These are phyloP conservation scores for Penicillium palitans DNA, from an alignment of 2,329 filamentous ascomycete genomes.

Conservation along the genomic window DNA sequence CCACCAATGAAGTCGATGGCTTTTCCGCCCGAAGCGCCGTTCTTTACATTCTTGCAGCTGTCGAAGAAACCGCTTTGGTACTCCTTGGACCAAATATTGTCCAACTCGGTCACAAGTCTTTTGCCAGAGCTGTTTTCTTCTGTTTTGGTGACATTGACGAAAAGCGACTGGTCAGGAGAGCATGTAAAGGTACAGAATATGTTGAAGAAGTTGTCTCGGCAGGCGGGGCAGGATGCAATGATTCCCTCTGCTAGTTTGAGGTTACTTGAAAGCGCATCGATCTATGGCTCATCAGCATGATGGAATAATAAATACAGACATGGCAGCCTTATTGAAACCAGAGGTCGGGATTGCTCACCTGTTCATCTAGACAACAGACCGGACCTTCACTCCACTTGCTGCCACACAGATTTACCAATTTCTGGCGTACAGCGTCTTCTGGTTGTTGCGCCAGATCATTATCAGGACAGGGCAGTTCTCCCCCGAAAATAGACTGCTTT, in stretches of 20 bases:
- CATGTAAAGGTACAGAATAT: conserved; percentile 98
- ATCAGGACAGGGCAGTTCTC: conserved; percentile 87
- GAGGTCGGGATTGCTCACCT: conserved; percentile 50
- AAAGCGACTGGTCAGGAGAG: conserved; percentile 92
- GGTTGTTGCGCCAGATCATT: conserved; percentile 80
- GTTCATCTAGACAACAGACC: conserved; percentile 80
- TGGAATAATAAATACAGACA: background rate
- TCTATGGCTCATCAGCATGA: conserved; percentile 48
- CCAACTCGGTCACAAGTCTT: conserved; percentile 78
- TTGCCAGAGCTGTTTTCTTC: conserved; percentile 56
- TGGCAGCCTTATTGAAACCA: background rate
- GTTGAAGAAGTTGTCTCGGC: conserved; percentile 98
- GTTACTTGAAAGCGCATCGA: conserved; percentile 78
- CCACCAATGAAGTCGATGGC: conserved; percentile 97
- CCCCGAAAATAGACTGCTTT: conserved; percentile 84
- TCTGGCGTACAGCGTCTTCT: conserved; percentile 67
- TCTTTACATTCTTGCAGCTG: conserved; percentile 99
- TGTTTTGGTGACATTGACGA: conserved; percentile 85
- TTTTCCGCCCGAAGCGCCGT: conserved; percentile 87
- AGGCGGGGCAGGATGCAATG: conserved; percentile 91
- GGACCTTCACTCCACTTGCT: conserved; percentile 79
- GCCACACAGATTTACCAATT: conserved; percentile 83
- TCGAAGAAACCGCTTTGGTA: conserved; percentile 89
- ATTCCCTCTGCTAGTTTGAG: conserved; percentile 84
- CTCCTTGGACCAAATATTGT: conserved; percentile 80